Conservation (phyloP, 202 grass and related monocot genomes). For the Setaria viridis region DNA sequence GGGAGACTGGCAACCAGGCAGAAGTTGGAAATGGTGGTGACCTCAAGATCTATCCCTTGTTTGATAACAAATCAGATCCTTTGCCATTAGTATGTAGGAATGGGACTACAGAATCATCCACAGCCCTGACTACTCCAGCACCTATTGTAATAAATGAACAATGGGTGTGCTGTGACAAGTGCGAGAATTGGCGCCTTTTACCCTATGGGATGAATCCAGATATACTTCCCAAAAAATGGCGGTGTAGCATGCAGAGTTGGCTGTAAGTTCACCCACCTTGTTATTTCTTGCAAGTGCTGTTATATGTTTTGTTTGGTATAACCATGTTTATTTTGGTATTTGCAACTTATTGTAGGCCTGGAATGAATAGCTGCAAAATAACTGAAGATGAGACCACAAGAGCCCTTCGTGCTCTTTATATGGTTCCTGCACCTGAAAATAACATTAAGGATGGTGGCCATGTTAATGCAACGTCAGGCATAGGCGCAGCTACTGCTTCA, state of each 20-base stretch:
- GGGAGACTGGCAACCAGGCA: slow-evolving; percentile 47
- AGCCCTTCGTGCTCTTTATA: slow-evolving; percentile 65
- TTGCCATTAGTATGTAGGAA: slow-evolving; percentile 43
- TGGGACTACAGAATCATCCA: slow-evolving; percentile 33
- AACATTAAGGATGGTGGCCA: slow-evolving; percentile 33
- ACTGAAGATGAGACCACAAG: slow-evolving; percentile 80
- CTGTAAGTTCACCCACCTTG: slow-evolving; percentile 74
- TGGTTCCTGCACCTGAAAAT: slow-evolving; percentile 55
- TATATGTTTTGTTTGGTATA: slow-evolving; percentile 23
- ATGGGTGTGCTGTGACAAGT: slow-evolving; percentile 95
- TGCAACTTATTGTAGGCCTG: slow-evolving; percentile 63
- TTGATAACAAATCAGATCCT: slow-evolving; percentile 49
- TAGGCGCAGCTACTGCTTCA: slow-evolving; percentile 28
- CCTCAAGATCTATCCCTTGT: slow-evolving; percentile 32
- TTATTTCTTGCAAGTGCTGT: slow-evolving; percentile 41
- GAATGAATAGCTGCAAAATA: slow-evolving; percentile 79
- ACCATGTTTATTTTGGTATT: slow-evolving; percentile 32
- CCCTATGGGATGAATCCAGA: slow-evolving; percentile 86
- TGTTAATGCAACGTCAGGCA: slow-evolving; percentile 37
- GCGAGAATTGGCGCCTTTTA: slow-evolving; percentile 94
- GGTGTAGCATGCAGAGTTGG: slow-evolving; percentile 85
- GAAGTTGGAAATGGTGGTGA: slow-evolving; percentile 51
- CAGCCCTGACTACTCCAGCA: slow-evolving; percentile 29
- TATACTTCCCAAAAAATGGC: slow-evolving; percentile 81
- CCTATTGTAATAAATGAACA: slow-evolving; percentile 79